phyloP scores from a whole-genome alignment of 73 alveolate species.

The Paramecium caudatum region DNA sequence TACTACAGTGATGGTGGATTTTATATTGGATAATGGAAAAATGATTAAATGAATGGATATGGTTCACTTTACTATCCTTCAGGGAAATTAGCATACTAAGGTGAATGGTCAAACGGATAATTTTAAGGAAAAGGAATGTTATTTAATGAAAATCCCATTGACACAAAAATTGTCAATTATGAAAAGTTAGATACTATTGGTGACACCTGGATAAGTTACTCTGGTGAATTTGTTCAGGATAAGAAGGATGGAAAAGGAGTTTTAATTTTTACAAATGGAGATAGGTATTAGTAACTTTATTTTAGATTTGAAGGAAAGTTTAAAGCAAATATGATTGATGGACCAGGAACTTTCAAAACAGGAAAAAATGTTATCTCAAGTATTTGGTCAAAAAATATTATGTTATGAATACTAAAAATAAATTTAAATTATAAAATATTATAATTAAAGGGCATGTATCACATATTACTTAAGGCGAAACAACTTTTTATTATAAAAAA shows the following conservation, averaged over 20 bases:
- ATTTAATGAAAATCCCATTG: constrained; percentile 55
- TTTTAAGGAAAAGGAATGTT: constrained; percentile 63
- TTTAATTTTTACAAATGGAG: constrained; percentile 50
- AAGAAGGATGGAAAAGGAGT: constrained; percentile 61
- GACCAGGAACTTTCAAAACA: constrained; percentile 48
- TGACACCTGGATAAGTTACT: constrained; percentile 37
- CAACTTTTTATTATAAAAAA: too few relatives aligned
- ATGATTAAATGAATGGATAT: constrained; percentile 41
- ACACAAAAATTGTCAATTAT: background rate
- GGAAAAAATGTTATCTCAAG: background rate
- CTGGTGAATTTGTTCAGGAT: constrained; percentile 45
- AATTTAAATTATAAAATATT: too few relatives aligned
- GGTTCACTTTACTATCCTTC: constrained; percentile 65
- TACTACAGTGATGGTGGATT: constrained; percentile 53
- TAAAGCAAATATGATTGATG: constrained; percentile 35
- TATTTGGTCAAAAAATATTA: constrained; percentile 20
- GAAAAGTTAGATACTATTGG: background rate
- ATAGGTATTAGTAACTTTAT: background rate
- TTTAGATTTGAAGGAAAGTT: constrained; percentile 46
- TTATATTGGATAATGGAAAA: constrained; percentile 64
- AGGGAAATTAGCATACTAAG: constrained; percentile 58
- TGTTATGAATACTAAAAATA: background rate
- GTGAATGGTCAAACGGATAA: constrained; percentile 34
- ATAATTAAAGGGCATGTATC: too few relatives aligned
- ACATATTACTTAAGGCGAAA: too few relatives aligned